Evolutionary conservation across 169 alveolate species (phyloP), one percentile per base, ranked within the genome.

Genomic region (Theileria equi): DNA sequence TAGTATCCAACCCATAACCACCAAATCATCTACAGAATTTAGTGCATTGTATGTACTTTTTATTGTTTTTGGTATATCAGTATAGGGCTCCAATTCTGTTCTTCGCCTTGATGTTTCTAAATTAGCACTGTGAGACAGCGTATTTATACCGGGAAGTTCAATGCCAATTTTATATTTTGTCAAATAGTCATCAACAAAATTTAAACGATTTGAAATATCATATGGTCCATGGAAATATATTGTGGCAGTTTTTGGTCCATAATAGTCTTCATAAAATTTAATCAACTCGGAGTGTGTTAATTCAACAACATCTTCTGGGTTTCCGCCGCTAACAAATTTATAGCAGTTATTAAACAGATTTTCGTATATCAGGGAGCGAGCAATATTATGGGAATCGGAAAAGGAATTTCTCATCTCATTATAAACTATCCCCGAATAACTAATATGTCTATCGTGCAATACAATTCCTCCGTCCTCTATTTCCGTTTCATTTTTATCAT

Each of bases 261-360:
- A 92, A 68, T 72, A 78, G 41, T 69, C 63, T 21, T 86, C 57
- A 61, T 89, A 84, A 53, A 90, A 89, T 28, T 66, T 67, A 60
- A 69, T 82, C 64, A 92, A 83, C 43, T 82, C 82, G 29, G 81
- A 91, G 43, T 80, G 88, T 10, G 84, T 62, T 59, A 92, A 80
- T 31, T 71, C 52, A 19, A 93, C 90, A n/a, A 92, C 90, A 44
- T 54, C 79, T 41, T 73, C 60, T 2, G 96, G 96, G 65, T 89
- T 90, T 6, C 96, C 96, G 11, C 96, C 96, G 26, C 90, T 78
- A 50, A 81, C 91, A 23, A 64, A 80, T 13, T 79, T 68, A 69
- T 92, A 91, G 21, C 83, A 73, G 66, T 81, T 87, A 43, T 78
- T 84, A 40, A 74, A 80, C 80, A 87, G 62, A 17, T 19, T 25